Base-by-base conservation (phyloP, 2,329 filamentous ascomycete genomes). In the Aquanectria penicillioides region DNA sequence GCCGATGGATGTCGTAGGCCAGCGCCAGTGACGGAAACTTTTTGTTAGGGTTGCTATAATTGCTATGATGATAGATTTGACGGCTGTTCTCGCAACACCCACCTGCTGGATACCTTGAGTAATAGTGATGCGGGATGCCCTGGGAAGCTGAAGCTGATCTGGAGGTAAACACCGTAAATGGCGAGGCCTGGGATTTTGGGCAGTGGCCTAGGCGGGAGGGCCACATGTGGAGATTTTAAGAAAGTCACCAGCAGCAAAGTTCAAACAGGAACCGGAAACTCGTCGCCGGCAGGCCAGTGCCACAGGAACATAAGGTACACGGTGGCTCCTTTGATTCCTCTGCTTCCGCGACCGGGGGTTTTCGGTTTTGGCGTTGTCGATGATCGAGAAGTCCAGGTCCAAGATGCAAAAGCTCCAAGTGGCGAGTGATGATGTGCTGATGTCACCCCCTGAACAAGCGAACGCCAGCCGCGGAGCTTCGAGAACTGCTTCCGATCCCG, bases 401-500 rank as follows among this genome's bases (percentile, higher is more conserved):
- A 46, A 46, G 41, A 33, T 31, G 20, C 4, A n/a, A 22, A 20
- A 22, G 41, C 34, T 15, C 40, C 13, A 22, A 20, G 20, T 54
- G 23, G 50, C 50, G 25, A 28, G 41, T 23, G 33, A 38, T 38
- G 41, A 38, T 38, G 41, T 13, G 40, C 41, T 46, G 50, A 54
- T 54, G 50, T 26, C 50, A 54, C 40, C 50, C n/a, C 50, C 50
- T 46, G 50, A 54, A 46, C 41, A 36, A 38, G 25, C 41, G 17
- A 37, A 33, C 23, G 18, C 25, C 12, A 46, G 40, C 25, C 15
- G 25, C 31, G 22, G n/a, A 8, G 40, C 40, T 33, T 18, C 34
- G 9, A 37, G 41, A 33, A 28, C 12, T 7, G n/a, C 20, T 10
- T 22, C 25, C 40, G 13, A 36, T 29, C 23, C 10, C 50, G 31